Percentiles rank a stretch among this genome's conserved stretches.
phyloP scores from a whole-genome alignment of 352 stramenopile genomes.

The Phytophthora nicotianae region DNA sequence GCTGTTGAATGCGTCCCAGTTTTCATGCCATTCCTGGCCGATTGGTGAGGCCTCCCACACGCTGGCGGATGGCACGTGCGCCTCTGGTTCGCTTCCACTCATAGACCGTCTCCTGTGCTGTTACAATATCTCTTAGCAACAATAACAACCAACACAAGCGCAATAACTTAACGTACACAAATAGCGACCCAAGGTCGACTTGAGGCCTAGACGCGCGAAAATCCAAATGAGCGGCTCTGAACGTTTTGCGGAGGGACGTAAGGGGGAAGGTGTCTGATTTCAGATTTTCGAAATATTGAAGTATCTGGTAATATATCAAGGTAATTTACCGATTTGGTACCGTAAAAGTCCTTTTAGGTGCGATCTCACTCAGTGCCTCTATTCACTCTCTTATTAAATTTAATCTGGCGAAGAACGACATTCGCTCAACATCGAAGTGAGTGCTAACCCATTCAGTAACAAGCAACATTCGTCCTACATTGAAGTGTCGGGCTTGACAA shows the following conservation, averaged over 20 bases:
- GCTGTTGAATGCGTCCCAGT: background rate
- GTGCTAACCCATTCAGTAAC: too few species aligned
- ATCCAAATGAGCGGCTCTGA: background rate
- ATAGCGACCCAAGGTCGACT: conserved; percentile 1
- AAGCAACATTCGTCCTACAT: too few species aligned
- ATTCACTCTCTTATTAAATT: too few species aligned
- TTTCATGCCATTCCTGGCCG: background rate
- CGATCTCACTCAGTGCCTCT: conserved; percentile 1
- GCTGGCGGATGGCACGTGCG: background rate
- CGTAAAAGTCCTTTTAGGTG: background rate
- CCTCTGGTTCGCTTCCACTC: background rate
- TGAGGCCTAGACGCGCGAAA: background rate
- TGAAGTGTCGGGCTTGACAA: background rate
- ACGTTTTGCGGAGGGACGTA: background rate
- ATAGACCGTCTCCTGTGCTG: background rate
- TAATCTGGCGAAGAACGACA: too few species aligned
- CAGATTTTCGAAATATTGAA: background rate
- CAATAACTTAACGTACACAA: background rate
- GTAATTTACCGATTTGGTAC: conserved; percentile 2
- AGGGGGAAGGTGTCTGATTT: background rate
- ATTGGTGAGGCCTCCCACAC: background rate
- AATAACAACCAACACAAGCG: background rate
- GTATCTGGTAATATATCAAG: background rate
- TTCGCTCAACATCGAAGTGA: too few species aligned
- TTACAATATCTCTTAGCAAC: too few species aligned